Evolutionary conservation across 164 flowering plant species (phyloP).

Genomic region (Kalanchoe fedtschenkoi): DNA sequence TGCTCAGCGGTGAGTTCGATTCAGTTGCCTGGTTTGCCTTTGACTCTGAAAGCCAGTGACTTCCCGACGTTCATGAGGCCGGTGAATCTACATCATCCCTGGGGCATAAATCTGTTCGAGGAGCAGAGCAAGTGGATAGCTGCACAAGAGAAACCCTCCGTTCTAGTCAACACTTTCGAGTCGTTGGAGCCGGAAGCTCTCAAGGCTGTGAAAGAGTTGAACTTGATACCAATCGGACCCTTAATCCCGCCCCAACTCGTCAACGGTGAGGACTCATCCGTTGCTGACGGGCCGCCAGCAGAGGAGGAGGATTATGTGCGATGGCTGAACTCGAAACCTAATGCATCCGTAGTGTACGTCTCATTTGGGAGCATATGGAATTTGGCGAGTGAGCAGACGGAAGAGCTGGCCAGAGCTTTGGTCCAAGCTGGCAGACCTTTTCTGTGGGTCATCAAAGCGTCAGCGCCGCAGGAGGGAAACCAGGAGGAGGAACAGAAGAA

Average conservation of each 20-base stretch:
- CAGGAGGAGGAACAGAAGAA: neutral
- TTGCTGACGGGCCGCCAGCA: conserved; percentile 1
- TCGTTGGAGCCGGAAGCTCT: conserved; percentile 9
- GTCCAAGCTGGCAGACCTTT: neutral
- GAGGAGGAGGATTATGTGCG: conserved; percentile 3
- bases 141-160: neutral
- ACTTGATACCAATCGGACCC: conserved; percentile 13
- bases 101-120: neutral
- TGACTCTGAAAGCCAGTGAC: neutral
- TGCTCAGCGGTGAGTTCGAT: no score
- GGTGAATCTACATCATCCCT: neutral
- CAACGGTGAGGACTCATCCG: conserved; percentile 4
- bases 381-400: no score
- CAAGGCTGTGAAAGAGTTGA: conserved; percentile 1
- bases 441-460: neutral
- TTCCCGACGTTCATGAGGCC: neutral
- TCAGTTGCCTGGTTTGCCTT: neutral
- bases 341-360: conserved; percentile 11
- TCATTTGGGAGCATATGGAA: conserved; percentile 11
- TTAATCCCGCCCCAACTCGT: conserved; percentile 8
- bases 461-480: neutral
- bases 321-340: conserved; percentile 14
- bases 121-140: neutral
- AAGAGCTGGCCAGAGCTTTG: neutral
- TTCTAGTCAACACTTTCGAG: conserved; percentile 16